Base-by-base conservation (phyloP, 2,329 filamentous ascomycete genomes). In the Plectosphaerella cucumerina region DNA sequence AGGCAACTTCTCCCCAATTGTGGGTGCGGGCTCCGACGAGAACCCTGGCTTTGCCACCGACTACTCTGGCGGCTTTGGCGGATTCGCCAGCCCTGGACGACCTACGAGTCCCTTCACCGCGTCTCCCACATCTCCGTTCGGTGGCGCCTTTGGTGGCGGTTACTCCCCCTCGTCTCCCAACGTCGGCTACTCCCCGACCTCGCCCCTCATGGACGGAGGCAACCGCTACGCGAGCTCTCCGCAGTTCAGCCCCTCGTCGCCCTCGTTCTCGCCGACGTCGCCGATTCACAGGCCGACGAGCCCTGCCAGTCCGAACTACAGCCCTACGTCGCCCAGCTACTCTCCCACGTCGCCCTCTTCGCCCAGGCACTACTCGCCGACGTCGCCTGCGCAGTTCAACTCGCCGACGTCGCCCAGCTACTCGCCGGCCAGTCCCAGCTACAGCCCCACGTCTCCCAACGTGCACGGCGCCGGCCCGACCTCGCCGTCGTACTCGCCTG, bases 141-240 rank as follows among this genome's bases (percentile, higher is more conserved):
- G 73, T 57, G 59, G 76, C 66, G 26, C 22, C 21, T 35, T 37
- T 22, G 62, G 78, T 68, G 70, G 76, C 50, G 81, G 83, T 33
- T 91, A 90, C 70, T 90, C 87, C 44, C 89, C 89, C 1, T 85
- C 89, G 1, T 93, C 89, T 33, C 89, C 89, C 46, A 83, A 83
- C 37, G 83, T 81, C 9, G 82, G 81, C 3, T 91, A 90, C 70
- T 90, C 88, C 42, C 89, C 90, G 4, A 90, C 89, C 1, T 93
- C 89, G 45, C 89, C 80, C 31, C 71, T 82, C 74, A 69, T 86
- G 70, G 69, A 72, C 53, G 75, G 75, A 47, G 72, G 69, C 31
- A 68, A 73, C 44, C 74, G 78, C 18, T 82, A 76, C 59, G 73
- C 82, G 53, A 72, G 76, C 20, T 85, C 82, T 53, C 83, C 83